These are phyloP conservation scores for Populus ilicifolia DNA, from an alignment of 345 rosid species.

Conservation along the genomic window DNA sequence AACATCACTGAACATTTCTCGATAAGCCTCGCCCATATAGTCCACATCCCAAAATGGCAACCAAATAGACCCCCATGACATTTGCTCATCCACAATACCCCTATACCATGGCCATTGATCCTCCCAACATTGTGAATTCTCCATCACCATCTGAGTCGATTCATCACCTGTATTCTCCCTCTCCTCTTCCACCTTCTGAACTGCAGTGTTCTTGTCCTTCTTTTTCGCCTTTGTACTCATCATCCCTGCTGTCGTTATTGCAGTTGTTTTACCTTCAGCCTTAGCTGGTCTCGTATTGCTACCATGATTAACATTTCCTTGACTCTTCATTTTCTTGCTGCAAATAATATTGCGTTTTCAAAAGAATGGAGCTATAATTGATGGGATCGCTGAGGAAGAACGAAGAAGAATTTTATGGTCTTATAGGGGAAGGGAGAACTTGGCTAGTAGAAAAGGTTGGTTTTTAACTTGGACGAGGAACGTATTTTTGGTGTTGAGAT, in stretches of 20 bases:
- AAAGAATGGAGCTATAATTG: no score
- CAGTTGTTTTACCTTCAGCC: neutral
- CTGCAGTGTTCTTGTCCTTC: slow-evolving; percentile 14
- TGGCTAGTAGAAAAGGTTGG: no score
- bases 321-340: slow-evolving; percentile 35
- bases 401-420: no score
- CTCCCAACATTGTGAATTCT: neutral
- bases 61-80: slow-evolving; percentile 55
- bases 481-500: no score
- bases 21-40: slow-evolving; percentile 37
- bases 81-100: slow-evolving; percentile 42
- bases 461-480: no score
- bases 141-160: neutral
- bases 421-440: no score
- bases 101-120: slow-evolving; percentile 20
- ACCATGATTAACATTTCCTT: slow-evolving; percentile 7
- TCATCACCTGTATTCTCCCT: neutral
- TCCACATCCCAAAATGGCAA: slow-evolving; percentile 64
- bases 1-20: slow-evolving; percentile 43
- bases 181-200: slow-evolving; percentile 16
- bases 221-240: neutral
- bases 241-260: neutral
- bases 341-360: neutral
- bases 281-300: slow-evolving; percentile 9
- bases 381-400: no score